Conservation (phyloP, 805 yeast species). For the Saccharomycopsis oosterbeekiorum region DNA sequence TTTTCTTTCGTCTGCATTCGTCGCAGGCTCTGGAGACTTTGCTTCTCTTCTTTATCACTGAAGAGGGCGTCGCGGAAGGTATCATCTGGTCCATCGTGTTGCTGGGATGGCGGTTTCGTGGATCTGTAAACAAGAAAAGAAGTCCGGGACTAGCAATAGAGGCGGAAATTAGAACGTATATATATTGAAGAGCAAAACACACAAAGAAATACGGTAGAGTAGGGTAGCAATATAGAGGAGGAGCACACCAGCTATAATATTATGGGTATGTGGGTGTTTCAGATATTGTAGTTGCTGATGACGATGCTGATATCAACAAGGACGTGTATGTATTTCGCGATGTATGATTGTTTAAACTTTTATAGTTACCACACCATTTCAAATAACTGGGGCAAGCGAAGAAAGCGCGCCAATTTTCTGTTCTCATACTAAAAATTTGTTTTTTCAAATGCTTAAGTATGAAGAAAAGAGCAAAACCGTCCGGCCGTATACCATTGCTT, state of each 20-base stretch:
- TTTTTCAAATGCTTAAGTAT: no score
- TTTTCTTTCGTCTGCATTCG: slow-evolving; percentile 64
- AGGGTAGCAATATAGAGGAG: no score
- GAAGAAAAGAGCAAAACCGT: no score
- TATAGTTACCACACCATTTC: no score
- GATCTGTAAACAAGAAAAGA: neutral
- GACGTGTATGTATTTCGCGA: neutral
- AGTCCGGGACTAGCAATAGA: neutral
- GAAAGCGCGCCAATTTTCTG: neutral
- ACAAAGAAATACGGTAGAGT: no score
- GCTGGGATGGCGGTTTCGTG: neutral
- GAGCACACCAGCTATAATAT: no score
- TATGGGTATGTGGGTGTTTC: no score
- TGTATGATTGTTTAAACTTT: neutral
- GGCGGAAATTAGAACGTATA: no score
- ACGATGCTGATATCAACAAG: no score
- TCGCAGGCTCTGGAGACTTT: slow-evolving; percentile 79
- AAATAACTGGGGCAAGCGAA: neutral
- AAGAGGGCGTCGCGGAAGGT: neutral
- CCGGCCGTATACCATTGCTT: no score
- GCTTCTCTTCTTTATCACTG: slow-evolving; percentile 40
- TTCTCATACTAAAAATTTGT: neutral
- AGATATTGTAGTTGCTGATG: no score
- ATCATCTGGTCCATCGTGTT: neutral
- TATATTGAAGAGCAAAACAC: no score